Evolutionary conservation across 805 yeast genomes (phyloP), one percentile per base, ranked within the genome.

Genomic region (Starmerella potacharoeniae): DNA sequence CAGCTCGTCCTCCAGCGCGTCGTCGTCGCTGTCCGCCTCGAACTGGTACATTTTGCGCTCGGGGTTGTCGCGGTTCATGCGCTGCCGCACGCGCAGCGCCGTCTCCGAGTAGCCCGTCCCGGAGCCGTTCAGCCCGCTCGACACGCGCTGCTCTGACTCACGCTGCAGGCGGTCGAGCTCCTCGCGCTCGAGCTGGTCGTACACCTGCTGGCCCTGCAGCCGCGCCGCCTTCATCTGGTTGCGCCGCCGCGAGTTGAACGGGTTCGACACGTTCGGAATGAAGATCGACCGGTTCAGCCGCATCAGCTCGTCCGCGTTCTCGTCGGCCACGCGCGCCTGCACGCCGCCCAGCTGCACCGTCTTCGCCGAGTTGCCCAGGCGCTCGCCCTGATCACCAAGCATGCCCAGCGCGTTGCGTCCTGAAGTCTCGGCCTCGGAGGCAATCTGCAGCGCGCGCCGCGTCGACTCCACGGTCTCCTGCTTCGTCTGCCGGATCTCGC

Each of bases 381-480:
- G 76, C 66, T 89, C 96, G 55, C 93, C 82, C 69, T 93, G 97
- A n/a, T 90, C 79, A 30, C 98, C 98, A 49, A 93, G 76, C 80
- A 87, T 80, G 33, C 96, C 97, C 59, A 91, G 70, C 0, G 97
- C 84, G 66, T 91, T 90, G 59, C 82, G 74, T 39, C 88, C 91
- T 6, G 83, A 75, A 57, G 77, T 78, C 64, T 83, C 88, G 1
- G 90, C 89, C 55, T 83, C 83, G 55, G 79, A 77, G 2, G 87
- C 84, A 73, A 81, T 75, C 53, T 77, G 77, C 35, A 93, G 71
- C 0, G 95, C 89, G 64, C 88, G 88, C 65, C 95, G 78, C 0
- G 97, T 85, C 41, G 90, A 81, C 14, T 86, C 83, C 10, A 89
- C 81, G 1, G 96, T 83, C 63, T 88, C 93, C 64, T 86, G 91